Evolutionary conservation across 805 yeast species (phyloP), one percentile per base, ranked within the genome.

Genomic region (Nakazawaea holstii): DNA sequence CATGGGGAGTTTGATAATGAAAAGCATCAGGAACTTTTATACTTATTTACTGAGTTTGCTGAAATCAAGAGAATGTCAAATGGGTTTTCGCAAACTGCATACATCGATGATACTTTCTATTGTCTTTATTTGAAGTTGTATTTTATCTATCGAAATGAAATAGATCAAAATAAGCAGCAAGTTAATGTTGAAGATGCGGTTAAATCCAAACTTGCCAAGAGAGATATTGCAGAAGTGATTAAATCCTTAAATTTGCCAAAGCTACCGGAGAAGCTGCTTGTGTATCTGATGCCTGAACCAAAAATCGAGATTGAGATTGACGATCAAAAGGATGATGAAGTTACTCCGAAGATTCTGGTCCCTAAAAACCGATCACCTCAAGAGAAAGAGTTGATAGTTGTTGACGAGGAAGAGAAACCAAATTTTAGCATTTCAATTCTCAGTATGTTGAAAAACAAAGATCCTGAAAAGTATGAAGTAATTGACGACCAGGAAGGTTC

Each of bases 61-160:
- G 91, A 84, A 43, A 70, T 86, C 55, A 72, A 87, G 52, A 76
- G 84, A 50, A 72, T 84, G 65, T 87, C 89, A 51, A 86, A 84
- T 59, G 95, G 95, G 0, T 83, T 82, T 60, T 92, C 90, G 0
- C 80, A 94, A 2, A 85, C 94, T 0, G 79, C 88, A 0, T 62
- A 76, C 33, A 76, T 86, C 46, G 96, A 87, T 61, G 94, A 87
- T 52, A 76, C 87, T 0, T 78, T 78, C 51, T 80, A 82, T 32
- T 74, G 83, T 7, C 59, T 84, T 0, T 88, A 73, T 55, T 62
- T 87, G 57, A 69, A 68, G 46, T 58, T 84, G 8, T 84, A 68
- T 45, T 41, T 37, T 15, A 20, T 49, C 5, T 46, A 52, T 24
- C 31, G 27, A 4, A 9, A 26, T 15, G 49, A 29, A 36, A 49